Percentiles rank a stretch among this genome's conserved stretches.
Conservation (phyloP, 2,329 filamentous ascomycete genomes). For the Nemania abortiva region DNA sequence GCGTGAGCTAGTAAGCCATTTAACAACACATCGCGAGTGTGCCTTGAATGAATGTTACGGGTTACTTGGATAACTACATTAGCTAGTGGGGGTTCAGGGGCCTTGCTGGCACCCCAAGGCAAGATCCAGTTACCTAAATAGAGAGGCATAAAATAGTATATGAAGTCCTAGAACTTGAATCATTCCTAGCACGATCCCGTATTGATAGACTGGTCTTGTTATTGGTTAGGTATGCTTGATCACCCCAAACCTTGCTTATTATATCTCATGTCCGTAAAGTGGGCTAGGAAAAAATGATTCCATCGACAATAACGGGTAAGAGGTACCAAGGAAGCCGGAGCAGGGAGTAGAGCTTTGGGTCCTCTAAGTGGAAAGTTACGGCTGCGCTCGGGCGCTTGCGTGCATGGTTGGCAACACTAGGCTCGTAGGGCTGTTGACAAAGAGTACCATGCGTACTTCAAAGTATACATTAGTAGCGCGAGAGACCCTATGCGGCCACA, state of each 20-base stretch:
- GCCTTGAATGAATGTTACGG: not conserved
- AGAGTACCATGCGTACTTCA: conserved; percentile 1
- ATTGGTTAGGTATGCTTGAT: conserved; percentile 1
- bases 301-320: conserved; percentile 4
- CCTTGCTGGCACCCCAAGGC: not conserved
- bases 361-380: not conserved
- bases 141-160: not conserved
- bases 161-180: not conserved
- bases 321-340: not conserved
- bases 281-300: not conserved
- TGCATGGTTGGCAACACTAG: conserved; percentile 14
- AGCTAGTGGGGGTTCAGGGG: not conserved
- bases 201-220: not conserved
- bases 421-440: conserved; percentile 33
- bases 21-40: not conserved
- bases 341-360: conserved; percentile 8
- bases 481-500: not conserved
- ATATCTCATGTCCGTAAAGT: not conserved
- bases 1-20: not conserved
- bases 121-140: not conserved
- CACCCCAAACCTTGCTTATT: not conserved
- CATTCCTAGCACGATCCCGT: not conserved
- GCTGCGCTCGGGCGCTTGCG: conserved; percentile 21
- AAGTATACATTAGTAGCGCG: not conserved
- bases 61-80: not conserved